Conservation (phyloP, 2,329 filamentous ascomycete species). For the Pseudopithomyces maydicus region DNA sequence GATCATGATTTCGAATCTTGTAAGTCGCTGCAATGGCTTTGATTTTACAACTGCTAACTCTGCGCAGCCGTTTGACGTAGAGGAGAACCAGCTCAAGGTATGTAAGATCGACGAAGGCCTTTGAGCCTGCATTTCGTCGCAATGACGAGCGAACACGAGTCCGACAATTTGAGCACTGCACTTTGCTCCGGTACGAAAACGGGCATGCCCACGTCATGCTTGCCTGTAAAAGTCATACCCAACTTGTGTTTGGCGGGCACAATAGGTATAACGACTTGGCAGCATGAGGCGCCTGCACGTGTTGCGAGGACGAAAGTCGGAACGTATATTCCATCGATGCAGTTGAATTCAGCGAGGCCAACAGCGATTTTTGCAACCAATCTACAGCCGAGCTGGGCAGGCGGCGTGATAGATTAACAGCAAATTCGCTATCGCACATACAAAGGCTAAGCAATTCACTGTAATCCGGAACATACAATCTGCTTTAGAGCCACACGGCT, state of each 20-base stretch:
- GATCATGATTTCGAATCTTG: slow-evolving; percentile 98
- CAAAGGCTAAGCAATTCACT: slow-evolving; percentile 15
- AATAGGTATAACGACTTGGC: slow-evolving; percentile 34
- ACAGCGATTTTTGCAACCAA: slow-evolving; percentile 20
- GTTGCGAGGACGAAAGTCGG: slow-evolving; percentile 33
- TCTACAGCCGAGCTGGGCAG: neutral
- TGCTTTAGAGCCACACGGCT: slow-evolving; percentile 31
- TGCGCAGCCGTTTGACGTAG: slow-evolving; percentile 87
- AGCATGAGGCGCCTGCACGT: slow-evolving; percentile 36
- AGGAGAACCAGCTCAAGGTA: slow-evolving; percentile 99
- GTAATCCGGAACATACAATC: slow-evolving; percentile 21
- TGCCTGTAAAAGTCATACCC: slow-evolving; percentile 32
- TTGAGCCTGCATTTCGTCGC: slow-evolving; percentile 46
- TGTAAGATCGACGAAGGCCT: slow-evolving; percentile 74
- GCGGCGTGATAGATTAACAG: slow-evolving; percentile 19
- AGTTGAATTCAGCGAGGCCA: slow-evolving; percentile 17
- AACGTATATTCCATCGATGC: slow-evolving; percentile 22
- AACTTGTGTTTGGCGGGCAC: slow-evolving; percentile 38
- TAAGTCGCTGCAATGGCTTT: slow-evolving; percentile 57
- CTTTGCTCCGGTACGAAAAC: slow-evolving; percentile 20
- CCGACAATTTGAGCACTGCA: slow-evolving; percentile 36
- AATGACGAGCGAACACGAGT: slow-evolving; percentile 37
- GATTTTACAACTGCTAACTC: slow-evolving; percentile 52
- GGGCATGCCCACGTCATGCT: slow-evolving; percentile 32
- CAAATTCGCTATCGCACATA: slow-evolving; percentile 6